Percentiles rank a stretch among this genome's conserved stretches.
These are phyloP conservation scores for Penicillium waksmanii DNA, from an alignment of 495 filamentous ascomycete genomes.

Conservation along the genomic window DNA sequence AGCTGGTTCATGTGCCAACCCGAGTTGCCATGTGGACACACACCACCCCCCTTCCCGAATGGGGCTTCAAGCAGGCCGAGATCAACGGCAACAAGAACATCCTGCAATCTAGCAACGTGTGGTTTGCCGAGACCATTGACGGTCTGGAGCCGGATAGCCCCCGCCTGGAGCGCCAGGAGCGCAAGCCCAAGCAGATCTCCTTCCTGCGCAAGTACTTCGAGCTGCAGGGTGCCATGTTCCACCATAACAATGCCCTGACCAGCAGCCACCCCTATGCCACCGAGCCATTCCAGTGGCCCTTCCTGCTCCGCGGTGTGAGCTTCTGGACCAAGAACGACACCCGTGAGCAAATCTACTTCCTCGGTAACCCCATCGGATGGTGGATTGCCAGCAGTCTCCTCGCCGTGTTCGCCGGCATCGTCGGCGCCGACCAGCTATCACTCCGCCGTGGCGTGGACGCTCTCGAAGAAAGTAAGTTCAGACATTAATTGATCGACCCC, in stretches of 20 bases:
- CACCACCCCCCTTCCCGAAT: conserved; percentile 88
- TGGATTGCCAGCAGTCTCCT: conserved; percentile 92
- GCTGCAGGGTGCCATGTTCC: conserved; percentile 97
- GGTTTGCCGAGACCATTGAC: conserved; percentile 90
- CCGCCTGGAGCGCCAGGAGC: conserved; percentile 71
- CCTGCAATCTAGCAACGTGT: conserved; percentile 85
- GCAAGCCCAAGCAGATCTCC: conserved; percentile 76
- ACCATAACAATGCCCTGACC: conserved; percentile 96
- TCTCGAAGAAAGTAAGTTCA: conserved; percentile 83
- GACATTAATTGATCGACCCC: not conserved
- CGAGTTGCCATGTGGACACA: conserved; percentile 99
- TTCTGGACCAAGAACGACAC: conserved; percentile 99
- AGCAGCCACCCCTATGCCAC: conserved; percentile 95
- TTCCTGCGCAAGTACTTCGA: conserved; percentile 97
- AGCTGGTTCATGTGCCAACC: conserved; percentile 88
- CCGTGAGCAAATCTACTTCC: conserved; percentile 95
- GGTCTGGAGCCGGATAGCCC: conserved; percentile 69
- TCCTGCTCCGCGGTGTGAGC: conserved; percentile 92
- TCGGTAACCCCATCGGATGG: conserved; percentile 97
- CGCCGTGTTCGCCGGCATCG: conserved; percentile 90
- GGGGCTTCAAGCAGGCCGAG: conserved; percentile 95
- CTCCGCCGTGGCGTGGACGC: conserved; percentile 91
- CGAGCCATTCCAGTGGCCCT: conserved; percentile 96
- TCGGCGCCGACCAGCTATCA: conserved; percentile 91
- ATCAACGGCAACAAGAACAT: conserved; percentile 99